Conservation (phyloP, 345 rosid species). For the Hevea brasiliensis region DNA sequence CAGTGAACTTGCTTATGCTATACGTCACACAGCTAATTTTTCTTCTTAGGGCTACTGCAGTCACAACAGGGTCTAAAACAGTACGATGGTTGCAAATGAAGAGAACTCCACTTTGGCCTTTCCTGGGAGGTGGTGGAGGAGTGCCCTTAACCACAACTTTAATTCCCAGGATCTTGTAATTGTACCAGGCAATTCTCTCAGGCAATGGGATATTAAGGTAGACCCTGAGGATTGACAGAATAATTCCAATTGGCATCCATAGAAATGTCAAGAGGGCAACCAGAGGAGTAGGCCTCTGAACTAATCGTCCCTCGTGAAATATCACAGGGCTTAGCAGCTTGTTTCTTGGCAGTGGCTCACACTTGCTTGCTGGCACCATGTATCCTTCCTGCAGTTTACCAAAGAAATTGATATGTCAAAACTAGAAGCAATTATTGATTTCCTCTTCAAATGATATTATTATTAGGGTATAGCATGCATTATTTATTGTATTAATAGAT, state of each 20-base stretch:
- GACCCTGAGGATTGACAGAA: slow-evolving; percentile 55
- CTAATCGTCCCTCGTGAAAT: slow-evolving; percentile 72
- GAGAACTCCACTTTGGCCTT: slow-evolving; percentile 77
- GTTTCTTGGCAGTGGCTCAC: slow-evolving; percentile 70
- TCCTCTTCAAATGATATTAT: too few relatives aligned
- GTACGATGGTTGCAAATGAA: slow-evolving; percentile 92
- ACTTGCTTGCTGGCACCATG: slow-evolving; percentile 59
- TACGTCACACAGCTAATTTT: slow-evolving; percentile 95
- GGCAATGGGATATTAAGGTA: slow-evolving; percentile 69
- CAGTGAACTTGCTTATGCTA: slow-evolving; percentile 86
- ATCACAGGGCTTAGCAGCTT: slow-evolving; percentile 68
- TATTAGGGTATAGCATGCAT: too few relatives aligned
- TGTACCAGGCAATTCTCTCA: slow-evolving; percentile 57
- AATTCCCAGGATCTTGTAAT: slow-evolving; percentile 56
- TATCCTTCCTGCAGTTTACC: slow-evolving; percentile 57
- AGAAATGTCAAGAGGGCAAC: slow-evolving; percentile 63
- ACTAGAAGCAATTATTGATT: neutral
- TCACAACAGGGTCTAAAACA: slow-evolving; percentile 72
- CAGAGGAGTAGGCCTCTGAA: slow-evolving; percentile 66
- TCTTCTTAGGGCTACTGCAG: slow-evolving; percentile 76
- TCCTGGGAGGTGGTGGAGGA: slow-evolving; percentile 72
- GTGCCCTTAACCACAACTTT: slow-evolving; percentile 55
- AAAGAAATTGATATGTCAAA: neutral
- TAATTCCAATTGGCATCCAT: slow-evolving; percentile 66
- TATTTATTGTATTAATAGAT: neutral